Base-by-base conservation (phyloP, 495 filamentous ascomycete species). In the Cairneyella variabilis region DNA sequence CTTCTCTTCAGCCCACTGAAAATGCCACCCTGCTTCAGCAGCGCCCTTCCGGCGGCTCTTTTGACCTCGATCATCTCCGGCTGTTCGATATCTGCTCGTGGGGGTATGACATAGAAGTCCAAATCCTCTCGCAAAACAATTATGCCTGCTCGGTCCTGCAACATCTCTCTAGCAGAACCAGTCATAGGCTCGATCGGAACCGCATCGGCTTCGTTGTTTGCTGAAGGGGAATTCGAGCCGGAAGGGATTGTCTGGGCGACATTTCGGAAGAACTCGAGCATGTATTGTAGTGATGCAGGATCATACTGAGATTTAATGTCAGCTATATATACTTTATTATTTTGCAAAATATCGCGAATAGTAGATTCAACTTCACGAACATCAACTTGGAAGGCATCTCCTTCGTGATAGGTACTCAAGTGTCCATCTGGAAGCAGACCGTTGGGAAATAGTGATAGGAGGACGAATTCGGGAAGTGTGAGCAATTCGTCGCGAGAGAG, bases 361-460 rank as follows among this genome's bases (percentile, higher is more conserved):
- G 59, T 63, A 51, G 65, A 27, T 59, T 59, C 53, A n/a, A n/a
- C n/a, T 38, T 64, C 56, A 59, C 56, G 53, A 73, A 98, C 93
- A 79, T 99, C 93, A 64, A 99, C 91, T 61, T 91, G 90, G 64
- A 97, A 95, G 53, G 95, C 84, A 66, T 97, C 93, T 26, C 89
- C 88, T 63, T 97, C 93, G 27, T 77, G 67, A 66, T 91, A 96
- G 32, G 88, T 87, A 59, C 89, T 92, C 81, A 95, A 89, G 62
- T 97, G 92, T 8, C 92, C 92, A 69, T 99, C 95, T 1, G 93
- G 95, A 48, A 99, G 91, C 21, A 99, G 83, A 14, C 93, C 93
- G 66, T 98, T 98, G 7, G 93, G 93, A 60, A 98, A 98, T 14
- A 98, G 78, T n/a, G 93, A 97, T 12, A 98, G 76, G n/a, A 98